phyloP scores from a whole-genome alignment of 192 early-diverging fungal genomes.

The Coemansia aciculifera region DNA sequence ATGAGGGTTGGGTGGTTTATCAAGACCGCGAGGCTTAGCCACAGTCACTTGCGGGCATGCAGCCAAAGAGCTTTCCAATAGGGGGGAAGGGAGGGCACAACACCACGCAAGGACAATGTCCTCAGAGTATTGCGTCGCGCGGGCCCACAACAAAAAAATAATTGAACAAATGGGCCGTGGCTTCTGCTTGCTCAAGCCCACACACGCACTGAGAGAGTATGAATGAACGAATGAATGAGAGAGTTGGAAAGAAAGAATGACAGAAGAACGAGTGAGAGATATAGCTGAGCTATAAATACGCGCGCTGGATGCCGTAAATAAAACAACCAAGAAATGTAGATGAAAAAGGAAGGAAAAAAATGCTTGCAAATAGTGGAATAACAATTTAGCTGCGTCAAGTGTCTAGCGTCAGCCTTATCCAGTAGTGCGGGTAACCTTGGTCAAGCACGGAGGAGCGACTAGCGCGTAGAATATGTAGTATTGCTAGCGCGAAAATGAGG shows the following conservation, averaged over 20 bases:
- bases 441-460: neutral
- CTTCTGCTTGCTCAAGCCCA: constrained; percentile 10
- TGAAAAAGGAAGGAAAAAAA: constrained; percentile 21
- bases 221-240: constrained; percentile 12
- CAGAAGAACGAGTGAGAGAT: constrained; percentile 12
- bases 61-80: neutral
- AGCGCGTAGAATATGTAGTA: neutral
- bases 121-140: constrained; percentile 3
- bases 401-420: neutral
- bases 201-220: constrained; percentile 11
- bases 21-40: constrained; percentile 2
- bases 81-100: neutral
- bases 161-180: constrained; percentile 9
- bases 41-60: neutral
- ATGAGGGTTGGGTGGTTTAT: constrained; percentile 7
- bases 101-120: constrained; percentile 6
- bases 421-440: neutral
- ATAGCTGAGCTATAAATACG: constrained; percentile 13
- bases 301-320: constrained; percentile 8
- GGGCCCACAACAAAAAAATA: constrained; percentile 3
- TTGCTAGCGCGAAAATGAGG: neutral
- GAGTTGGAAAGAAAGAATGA: constrained; percentile 2
- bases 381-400: neutral
- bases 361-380: constrained; percentile 17
- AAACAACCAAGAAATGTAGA: constrained; percentile 9